Percentiles rank a stretch among this genome's conserved stretches.
Evolutionary conservation across 1,284 basidiomycete species (phyloP).

Genomic region (Ustilago lituana): DNA sequence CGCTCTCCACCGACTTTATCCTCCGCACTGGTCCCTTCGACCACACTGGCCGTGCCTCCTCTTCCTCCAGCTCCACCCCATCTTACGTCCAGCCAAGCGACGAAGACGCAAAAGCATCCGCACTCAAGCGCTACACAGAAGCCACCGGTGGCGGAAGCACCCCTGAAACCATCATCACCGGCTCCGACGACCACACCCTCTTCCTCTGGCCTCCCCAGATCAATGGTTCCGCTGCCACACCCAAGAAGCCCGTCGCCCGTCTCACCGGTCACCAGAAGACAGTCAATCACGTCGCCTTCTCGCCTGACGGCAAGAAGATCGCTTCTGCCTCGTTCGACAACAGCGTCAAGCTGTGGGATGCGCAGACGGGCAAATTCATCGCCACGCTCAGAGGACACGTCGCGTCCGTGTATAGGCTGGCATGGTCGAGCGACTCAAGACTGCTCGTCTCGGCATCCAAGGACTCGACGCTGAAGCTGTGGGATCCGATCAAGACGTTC

Average conservation of each 20-base stretch:
- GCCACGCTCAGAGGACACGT: conserved; percentile 87
- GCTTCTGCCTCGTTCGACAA: conserved; percentile 93
- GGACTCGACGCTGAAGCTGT: conserved; percentile 80
- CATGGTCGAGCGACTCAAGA: conserved; percentile 93
- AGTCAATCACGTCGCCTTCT: conserved; percentile 93
- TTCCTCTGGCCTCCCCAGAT: conserved; percentile 65
- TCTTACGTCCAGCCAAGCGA: conserved; percentile 40
- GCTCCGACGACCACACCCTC: conserved; percentile 87
- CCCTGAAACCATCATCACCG: conserved; percentile 80
- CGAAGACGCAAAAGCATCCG: conserved; percentile 17
- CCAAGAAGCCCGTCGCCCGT: conserved; percentile 85
- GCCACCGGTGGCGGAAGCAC: conserved; percentile 78
- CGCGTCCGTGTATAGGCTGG: conserved; percentile 89
- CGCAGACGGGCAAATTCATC: conserved; percentile 79
- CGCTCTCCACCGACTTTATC: conserved; percentile 93
- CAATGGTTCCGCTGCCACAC: conserved; percentile 45
- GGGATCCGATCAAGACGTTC: conserved; percentile 61
- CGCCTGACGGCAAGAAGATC: conserved; percentile 89
- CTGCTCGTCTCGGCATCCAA: conserved; percentile 93
- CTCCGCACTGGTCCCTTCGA: conserved; percentile 95
- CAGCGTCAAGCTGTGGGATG: conserved; percentile 87
- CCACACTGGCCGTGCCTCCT: conserved; percentile 71
- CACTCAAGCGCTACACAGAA: conserved; percentile 74
- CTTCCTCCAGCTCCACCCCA: conserved; percentile 1
- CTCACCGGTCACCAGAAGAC: conserved; percentile 96